Evolutionary conservation across 83 land plant genomes (phyloP).

Genomic region (Larix sibirica): DNA sequence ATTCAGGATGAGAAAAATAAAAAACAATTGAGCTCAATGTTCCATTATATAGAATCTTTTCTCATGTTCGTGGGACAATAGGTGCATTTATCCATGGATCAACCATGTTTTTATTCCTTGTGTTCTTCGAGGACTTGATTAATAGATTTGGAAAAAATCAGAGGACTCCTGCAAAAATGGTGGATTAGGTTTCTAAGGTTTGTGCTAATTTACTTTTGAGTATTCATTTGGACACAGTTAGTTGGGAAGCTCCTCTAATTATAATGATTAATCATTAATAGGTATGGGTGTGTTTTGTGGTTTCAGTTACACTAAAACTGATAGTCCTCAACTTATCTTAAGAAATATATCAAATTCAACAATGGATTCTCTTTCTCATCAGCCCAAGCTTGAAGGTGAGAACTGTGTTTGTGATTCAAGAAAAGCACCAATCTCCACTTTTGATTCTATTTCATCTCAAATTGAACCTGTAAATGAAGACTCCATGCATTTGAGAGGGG

Average conservation of each 20-base stretch:
- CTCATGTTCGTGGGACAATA: constrained; percentile 56
- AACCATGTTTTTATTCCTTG: constrained; percentile 77
- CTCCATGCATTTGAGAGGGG: no score
- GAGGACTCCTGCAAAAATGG: constrained; percentile 50
- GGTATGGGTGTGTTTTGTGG: neutral
- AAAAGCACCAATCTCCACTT: no score
- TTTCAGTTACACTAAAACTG: constrained; percentile 35
- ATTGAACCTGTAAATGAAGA: no score
- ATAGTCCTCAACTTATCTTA: no score
- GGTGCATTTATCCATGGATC: constrained; percentile 80
- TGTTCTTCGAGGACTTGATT: constrained; percentile 72
- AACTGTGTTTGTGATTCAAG: no score
- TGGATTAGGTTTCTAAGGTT: constrained; percentile 75
- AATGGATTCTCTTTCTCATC: no score
- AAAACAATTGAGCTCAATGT: constrained; percentile 48
- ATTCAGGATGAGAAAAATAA: constrained; percentile 28
- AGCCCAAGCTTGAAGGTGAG: no score
- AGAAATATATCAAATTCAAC: no score
- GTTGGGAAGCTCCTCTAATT: neutral
- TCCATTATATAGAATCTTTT: constrained; percentile 56
- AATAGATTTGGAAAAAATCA: constrained; percentile 85
- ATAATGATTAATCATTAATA: neutral
- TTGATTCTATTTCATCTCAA: no score
- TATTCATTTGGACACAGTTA: neutral
- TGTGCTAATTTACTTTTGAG: neutral